A percentile compares a stretch with the other conserved stretches of the same genome.
Evolutionary conservation across 306 rosid genomes (phyloP).

Genomic region (Acacia confusa): DNA sequence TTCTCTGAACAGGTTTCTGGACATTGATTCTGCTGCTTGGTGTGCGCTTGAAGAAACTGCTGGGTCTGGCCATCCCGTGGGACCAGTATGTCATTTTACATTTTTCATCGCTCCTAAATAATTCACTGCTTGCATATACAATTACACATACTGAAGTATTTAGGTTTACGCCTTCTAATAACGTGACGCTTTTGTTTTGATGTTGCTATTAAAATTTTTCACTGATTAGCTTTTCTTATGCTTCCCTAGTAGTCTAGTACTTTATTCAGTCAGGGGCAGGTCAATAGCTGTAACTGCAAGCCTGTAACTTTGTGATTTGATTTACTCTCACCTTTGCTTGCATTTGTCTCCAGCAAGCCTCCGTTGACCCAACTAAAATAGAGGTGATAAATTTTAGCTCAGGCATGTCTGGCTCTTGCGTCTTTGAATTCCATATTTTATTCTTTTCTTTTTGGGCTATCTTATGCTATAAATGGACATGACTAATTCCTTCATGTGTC

Average conservation of each 20-base stretch:
- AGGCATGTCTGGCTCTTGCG: neutral
- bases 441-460: neutral
- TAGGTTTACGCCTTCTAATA: neutral
- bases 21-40: slow-evolving; percentile 77
- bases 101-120: neutral
- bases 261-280: neutral
- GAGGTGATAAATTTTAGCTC: neutral
- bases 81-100: slow-evolving; percentile 62
- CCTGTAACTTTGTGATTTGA: neutral
- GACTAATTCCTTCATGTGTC: neutral
- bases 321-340: neutral
- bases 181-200: neutral
- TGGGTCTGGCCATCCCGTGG: slow-evolving; percentile 74
- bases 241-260: neutral
- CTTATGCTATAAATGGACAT: too few relatives aligned
- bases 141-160: neutral
- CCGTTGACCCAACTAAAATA: neutral
- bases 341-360: neutral
- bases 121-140: neutral
- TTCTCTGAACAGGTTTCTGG: slow-evolving; percentile 54
- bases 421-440: neutral
- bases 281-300: neutral
- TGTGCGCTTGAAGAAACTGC: slow-evolving; percentile 88
- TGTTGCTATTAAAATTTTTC: neutral
- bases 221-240: neutral